A percentile compares a stretch with the other conserved stretches of the same genome.
Conservation (phyloP, 1,139 yeast species). For the Candida smagusa region DNA sequence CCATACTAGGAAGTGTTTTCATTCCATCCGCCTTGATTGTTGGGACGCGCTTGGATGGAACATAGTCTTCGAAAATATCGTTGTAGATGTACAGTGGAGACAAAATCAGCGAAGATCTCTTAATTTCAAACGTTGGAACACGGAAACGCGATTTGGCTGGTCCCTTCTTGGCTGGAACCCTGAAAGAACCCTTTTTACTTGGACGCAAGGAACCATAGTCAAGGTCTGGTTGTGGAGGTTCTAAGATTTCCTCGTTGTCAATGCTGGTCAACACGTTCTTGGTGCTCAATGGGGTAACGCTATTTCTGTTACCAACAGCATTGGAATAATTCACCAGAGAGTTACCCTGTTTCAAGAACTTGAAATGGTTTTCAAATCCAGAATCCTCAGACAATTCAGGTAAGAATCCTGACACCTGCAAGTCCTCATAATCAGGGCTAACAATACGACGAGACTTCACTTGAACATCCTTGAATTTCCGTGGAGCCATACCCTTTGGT, state of each 20-base stretch:
- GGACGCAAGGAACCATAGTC: conserved; percentile 1
- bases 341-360: conserved; percentile 21
- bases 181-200: conserved; percentile 1
- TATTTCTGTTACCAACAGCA: conserved; percentile 20
- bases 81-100: conserved; percentile 40
- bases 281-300: conserved; percentile 28
- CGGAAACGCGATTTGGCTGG: conserved; percentile 28
- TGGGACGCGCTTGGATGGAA: conserved; percentile 21
- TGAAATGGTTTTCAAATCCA: conserved; percentile 43
- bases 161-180: not conserved
- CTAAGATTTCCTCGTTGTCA: conserved; percentile 18
- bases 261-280: conserved; percentile 27
- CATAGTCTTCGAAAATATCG: conserved; percentile 42
- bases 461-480: conserved; percentile 42
- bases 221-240: conserved; percentile 21
- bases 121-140: conserved; percentile 46
- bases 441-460: conserved; percentile 43
- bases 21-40: conserved; percentile 41
- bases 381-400: conserved; percentile 49
- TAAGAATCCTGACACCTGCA: conserved; percentile 37
- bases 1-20: conserved; percentile 48
- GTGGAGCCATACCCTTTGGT: conserved; percentile 27
- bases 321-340: conserved; percentile 17
- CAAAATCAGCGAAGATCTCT: conserved; percentile 31
- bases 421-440: conserved; percentile 36